Conservation (phyloP, 352 stramenopile species). For the Phytopythium cucurbitacearum region DNA sequence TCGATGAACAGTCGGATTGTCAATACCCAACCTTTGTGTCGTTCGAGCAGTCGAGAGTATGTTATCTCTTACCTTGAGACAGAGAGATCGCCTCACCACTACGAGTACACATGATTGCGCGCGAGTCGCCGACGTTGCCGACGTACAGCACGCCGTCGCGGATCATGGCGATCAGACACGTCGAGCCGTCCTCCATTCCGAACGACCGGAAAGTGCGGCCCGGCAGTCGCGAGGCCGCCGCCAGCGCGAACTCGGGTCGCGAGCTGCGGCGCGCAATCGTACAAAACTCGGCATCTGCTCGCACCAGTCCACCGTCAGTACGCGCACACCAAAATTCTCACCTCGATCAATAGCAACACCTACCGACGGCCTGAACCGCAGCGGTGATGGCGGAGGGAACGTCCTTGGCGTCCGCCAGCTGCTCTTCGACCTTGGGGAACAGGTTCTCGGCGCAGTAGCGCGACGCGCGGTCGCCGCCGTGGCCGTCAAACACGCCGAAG, state of each 20-base stretch:
- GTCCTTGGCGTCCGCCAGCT: conserved; percentile 22
- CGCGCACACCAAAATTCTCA: no score
- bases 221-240: conserved; percentile 13
- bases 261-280: conserved; percentile 41
- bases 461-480: conserved; percentile 74
- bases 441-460: conserved; percentile 74
- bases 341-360: conserved; percentile 5
- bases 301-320: neutral
- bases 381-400: conserved; percentile 55
- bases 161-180: conserved; percentile 72
- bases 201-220: conserved; percentile 30
- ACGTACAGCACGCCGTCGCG: conserved; percentile 64
- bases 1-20: neutral
- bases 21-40: no score
- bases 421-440: conserved; percentile 57
- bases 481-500: conserved; percentile 83
- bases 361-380: conserved; percentile 56
- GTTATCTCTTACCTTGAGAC: conserved; percentile 32
- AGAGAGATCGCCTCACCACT: conserved; percentile 53
- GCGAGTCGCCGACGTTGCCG: conserved; percentile 82
- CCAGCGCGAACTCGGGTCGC: conserved; percentile 22
- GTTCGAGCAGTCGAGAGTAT: neutral
- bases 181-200: conserved; percentile 75
- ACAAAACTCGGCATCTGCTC: conserved; percentile 62
- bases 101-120: conserved; percentile 58